Evolutionary conservation across 2,329 filamentous ascomycete species (phyloP), one percentile per base, ranked within the genome.

Genomic region (Fusarium ramigenum): DNA sequence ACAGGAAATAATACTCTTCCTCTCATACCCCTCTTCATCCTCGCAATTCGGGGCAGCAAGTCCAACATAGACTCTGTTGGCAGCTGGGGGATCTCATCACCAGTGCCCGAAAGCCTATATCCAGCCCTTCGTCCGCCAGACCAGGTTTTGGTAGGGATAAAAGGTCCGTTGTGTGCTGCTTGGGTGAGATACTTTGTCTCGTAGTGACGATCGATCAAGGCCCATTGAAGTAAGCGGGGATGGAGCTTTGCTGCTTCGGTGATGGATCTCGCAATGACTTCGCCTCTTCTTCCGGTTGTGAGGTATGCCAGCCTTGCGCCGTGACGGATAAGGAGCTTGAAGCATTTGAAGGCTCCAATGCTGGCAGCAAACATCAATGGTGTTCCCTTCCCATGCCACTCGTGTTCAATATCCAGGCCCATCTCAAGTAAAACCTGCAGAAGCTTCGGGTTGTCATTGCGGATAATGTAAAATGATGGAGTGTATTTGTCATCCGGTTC

Each of bases 341-440:
- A 76, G 12, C 62, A 64, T 4, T 50, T 32, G 2, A 65, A 43
- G 2, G 65, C 63, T 1, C 73, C 76, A 5, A 76, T 61, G 7
- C 40, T 44, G 23, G 64, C 67, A 18, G 76, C 76, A 50, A 66
- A 73, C 75, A 78, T 77, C 56, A 78, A 56, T 1, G 69, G 64
- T 9, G 76, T 74, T 5, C 76, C 76, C 3, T 58, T 59, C 6
- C 47, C 42, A 18, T 62, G 70, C 40, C 66, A 66, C 19, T 74
- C 72, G 3, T 36, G 50, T n/a, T 74, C 69, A 16, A 63, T 36
- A 8, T 77, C 64, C 23, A 77, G 68, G 3, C 76, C 76, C 36
- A 57, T 63, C 4, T 69, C 61, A 7, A 78, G 37, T 5, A 77
- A 43, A 0, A 63, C 18, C n/a, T 74, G 25, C n/a, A 78, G 28